Conservation (phyloP, 176 grass and related monocot genomes). For the sorghum (Sorghum bicolor) region Sorghum_bicolor_NCBIv3 NC_012873.2:32800501-32801000, state of each 20-base stretch:
- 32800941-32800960: slow-evolving; percentile 40
- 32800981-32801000: slow-evolving; percentile 62
- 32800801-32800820: neutral
- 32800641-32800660: neutral
- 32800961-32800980: slow-evolving; percentile 52
- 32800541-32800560: neutral
- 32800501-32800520: neutral
- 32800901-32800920: slow-evolving; percentile 72
- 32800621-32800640: neutral
- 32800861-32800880: slow-evolving; percentile 81
- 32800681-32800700: slow-evolving; percentile 55
- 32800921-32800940: slow-evolving; percentile 52
- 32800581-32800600: neutral
- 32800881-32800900: slow-evolving; percentile 76
- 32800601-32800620: neutral
- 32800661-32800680: slow-evolving; percentile 23
- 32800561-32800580: neutral
- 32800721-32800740: slow-evolving; percentile 98
- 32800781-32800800: neutral
- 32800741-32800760: slow-evolving; percentile 99
- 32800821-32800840: slow-evolving; percentile 35
- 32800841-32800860: slow-evolving; percentile 97
- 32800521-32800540: neutral
- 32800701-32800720: slow-evolving; percentile 97
- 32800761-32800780: slow-evolving; percentile 16